phyloP scores from a whole-genome alignment of 2,329 filamentous ascomycete genomes.

The Dactylellina leptospora region DNA sequence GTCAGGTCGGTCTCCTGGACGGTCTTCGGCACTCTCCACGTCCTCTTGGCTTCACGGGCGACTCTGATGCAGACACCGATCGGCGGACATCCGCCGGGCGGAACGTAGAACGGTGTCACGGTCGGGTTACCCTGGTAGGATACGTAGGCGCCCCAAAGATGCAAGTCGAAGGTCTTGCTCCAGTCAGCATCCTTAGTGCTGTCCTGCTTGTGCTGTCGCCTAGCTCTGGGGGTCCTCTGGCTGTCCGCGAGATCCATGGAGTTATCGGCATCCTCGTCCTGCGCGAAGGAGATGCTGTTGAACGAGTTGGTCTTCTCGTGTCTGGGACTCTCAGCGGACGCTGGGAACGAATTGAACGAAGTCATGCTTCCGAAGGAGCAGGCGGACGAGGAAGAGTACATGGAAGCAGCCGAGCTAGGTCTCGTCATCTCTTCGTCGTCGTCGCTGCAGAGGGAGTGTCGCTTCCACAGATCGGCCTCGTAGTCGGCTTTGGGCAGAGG shows the following conservation, averaged over 20 bases:
- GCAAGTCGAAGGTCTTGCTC: slow-evolving; percentile 72
- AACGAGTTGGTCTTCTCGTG: slow-evolving; percentile 50
- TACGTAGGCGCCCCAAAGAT: slow-evolving; percentile 73
- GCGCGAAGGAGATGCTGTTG: slow-evolving; percentile 39
- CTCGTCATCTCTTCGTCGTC: slow-evolving; percentile 54
- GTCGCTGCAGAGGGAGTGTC: slow-evolving; percentile 26
- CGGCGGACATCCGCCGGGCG: slow-evolving; percentile 71
- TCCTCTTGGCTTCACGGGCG: slow-evolving; percentile 72
- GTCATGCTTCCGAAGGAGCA: slow-evolving; percentile 57
- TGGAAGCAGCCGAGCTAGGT: slow-evolving; percentile 55
- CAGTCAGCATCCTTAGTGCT: slow-evolving; percentile 61
- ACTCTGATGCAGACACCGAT: slow-evolving; percentile 72
- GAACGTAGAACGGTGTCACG: slow-evolving; percentile 72
- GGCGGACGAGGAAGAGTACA: slow-evolving; percentile 57
- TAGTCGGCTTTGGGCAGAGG: slow-evolving; percentile 55
- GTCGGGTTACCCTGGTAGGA: slow-evolving; percentile 73
- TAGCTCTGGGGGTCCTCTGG: slow-evolving; percentile 29
- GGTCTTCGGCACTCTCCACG: slow-evolving; percentile 71
- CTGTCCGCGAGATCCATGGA: slow-evolving; percentile 22
- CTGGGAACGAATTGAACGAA: slow-evolving; percentile 56
- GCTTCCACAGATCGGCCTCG: slow-evolving; percentile 33
- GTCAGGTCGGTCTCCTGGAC: slow-evolving; percentile 55
- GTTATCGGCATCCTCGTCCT: slow-evolving; percentile 28
- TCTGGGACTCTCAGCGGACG: slow-evolving; percentile 55
- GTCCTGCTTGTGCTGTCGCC: slow-evolving; percentile 40